phyloP scores from a whole-genome alignment of 2,329 filamentous ascomycete species.

The Ambrosiella cleistominuta region DNA sequence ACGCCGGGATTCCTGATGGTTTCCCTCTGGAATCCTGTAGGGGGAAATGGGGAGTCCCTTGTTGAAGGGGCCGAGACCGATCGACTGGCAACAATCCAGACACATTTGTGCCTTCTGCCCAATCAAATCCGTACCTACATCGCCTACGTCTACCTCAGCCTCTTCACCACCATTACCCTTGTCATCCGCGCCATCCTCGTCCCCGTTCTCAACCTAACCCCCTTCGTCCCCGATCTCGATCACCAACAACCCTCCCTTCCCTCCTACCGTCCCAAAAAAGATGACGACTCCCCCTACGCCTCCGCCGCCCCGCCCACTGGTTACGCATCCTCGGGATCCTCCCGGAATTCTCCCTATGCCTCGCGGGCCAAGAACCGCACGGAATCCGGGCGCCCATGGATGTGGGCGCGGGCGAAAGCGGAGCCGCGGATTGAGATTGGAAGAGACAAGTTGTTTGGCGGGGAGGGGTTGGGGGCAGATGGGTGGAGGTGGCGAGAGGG shows the following conservation, averaged over 20 bases:
- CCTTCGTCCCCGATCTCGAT: constrained; percentile 29
- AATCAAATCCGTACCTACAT: constrained; percentile 76
- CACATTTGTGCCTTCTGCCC: constrained; percentile 76
- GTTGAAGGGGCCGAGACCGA: constrained; percentile 14
- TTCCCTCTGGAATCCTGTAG: constrained; percentile 83
- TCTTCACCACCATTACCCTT: constrained; percentile 32
- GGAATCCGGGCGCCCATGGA: constrained; percentile 1
- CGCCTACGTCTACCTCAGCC: constrained; percentile 50
- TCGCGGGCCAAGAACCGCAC: constrained; percentile 16
- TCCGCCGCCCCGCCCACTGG: constrained; percentile 19
- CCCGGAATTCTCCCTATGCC: constrained; percentile 14
- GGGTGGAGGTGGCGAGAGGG: constrained; percentile 17
- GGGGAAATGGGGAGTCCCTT: constrained; percentile 19
- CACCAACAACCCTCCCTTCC: constrained; percentile 21
- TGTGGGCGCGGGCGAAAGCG: constrained; percentile 28
- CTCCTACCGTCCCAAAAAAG: constrained; percentile 37
- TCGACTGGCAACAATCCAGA: constrained; percentile 52
- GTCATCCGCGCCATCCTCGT: constrained; percentile 38
- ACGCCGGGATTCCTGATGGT: constrained; percentile 74
- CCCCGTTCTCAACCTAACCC: constrained; percentile 33
- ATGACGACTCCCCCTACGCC: constrained; percentile 20
- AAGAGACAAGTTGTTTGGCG: constrained; percentile 24
- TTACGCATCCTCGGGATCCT: constrained; percentile 13
- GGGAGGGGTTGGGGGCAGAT: constrained; percentile 5
- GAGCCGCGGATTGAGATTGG: constrained; percentile 38